Evolutionary conservation across 2,329 filamentous ascomycete species (phyloP), one percentile per base, ranked within the genome.

Genomic region (Colletotrichum incanum): DNA sequence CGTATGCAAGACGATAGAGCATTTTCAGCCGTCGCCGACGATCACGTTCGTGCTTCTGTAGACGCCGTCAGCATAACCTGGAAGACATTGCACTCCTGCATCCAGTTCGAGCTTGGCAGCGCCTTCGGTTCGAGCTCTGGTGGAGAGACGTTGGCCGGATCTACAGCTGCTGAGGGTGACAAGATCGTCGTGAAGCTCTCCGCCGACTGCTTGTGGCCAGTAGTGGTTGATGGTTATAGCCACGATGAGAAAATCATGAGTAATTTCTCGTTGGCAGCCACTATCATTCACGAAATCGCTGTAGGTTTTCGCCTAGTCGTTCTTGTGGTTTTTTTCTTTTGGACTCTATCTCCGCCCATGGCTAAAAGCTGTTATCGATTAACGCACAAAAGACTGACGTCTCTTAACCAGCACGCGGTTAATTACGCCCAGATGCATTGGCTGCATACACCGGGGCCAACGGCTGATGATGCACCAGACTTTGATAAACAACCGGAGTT

Each of bases 281-380:
- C 60, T 1, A 63, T 63, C 47, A 28, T 63, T 11, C 60, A 63
- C 18, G 60, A 63, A 9, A 50, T 50, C 8, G 60, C 60, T 14
- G 60, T 63, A 9, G 26, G 60, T 26, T 8, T 2, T 7, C 5
- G 0, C 43, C 26, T 6, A 11, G 14, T 12, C 1, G 6, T 4
- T 60, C 7, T 28, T 20, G n/a, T 12, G 14, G 1, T 16, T 7
- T n/a, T n/a, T n/a, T n/a, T n/a, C 1, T 41, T 5, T 41, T 39
- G 3, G 20, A 9, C 6, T 11, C 5, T 26, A 50, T n/a, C n/a
- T n/a, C 8, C 1, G 12, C 12, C 5, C 12, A 14, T 16, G 23
- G 23, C 23, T 16, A 9, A 12, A 11, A 20, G 18, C 5, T 54
- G 16, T 34, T 54, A 16, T 34, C 16, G 16, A 34, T 26, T 11